Base-by-base conservation (phyloP, 2,329 filamentous ascomycete species). In the Aspergillus ochraceus region DNA sequence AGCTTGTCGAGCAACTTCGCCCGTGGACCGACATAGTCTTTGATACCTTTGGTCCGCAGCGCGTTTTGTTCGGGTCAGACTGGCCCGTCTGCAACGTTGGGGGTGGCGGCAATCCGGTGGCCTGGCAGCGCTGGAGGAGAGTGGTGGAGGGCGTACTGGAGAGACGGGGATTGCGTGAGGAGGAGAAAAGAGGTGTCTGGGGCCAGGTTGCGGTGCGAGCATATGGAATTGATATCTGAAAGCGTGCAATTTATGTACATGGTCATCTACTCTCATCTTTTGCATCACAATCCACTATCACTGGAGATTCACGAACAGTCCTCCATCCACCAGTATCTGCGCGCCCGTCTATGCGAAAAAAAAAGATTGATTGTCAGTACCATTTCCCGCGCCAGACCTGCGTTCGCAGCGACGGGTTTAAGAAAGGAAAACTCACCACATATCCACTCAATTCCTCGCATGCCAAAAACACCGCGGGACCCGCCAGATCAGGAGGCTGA, bases 31-130 rank as follows among this genome's bases (percentile, higher is more conserved):
- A 87, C 61, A 85, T 89, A 55, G 79, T 93, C 0, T 84, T 96
- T 55, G 84, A 87, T 29, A 84, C 84, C 1, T 97, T 97, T 70
- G 88, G 90, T 1, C 78, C 89, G 0, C 72, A 80, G 22, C 83
- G 91, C 64, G 83, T 95, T 71, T 92, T 98, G 88, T 97, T 95
- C 75, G 93, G 89, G 24, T 93, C 90, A 64, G 92, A 97, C 75
- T 98, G 94, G 94, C 93, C 94, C 2, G 89, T 97, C 0, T 96
- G 92, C 77, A 93, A 91, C 63, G 79, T 91, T 36, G 85, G 85
- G 0, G 84, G 84, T 2, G 83, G 83, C 0, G 77, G 75, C 0
- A 81, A 81, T 47, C 79, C 83, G 52, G 76, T 80, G 22, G 87
- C 90, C 32, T 97, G 92, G 92, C 77, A 79, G 39, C 85, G 88